Percentiles rank a stretch among this genome's conserved stretches.
phyloP scores from a whole-genome alignment of 768 basidiomycete genomes.

The Myochromella boudieri region DNA sequence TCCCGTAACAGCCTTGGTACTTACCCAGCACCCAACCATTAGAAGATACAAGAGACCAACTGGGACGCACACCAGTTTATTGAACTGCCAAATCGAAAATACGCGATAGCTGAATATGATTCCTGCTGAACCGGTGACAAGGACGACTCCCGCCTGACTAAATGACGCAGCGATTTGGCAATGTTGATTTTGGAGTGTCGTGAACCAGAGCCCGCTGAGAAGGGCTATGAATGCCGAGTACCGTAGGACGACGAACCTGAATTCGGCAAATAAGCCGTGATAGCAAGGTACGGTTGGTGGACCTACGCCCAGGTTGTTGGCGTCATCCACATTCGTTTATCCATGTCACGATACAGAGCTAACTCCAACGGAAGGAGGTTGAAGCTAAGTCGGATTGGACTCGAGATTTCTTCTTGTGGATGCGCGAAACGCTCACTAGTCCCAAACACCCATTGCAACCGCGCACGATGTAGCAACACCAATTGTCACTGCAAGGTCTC shows the following conservation, averaged over 20 bases:
- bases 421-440: conserved; percentile 12
- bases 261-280: neutral
- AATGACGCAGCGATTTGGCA: conserved; percentile 18
- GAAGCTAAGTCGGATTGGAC: neutral
- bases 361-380: neutral
- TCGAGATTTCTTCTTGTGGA: conserved; percentile 4
- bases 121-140: conserved; percentile 20
- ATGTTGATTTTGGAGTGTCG: conserved; percentile 17
- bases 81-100: conserved; percentile 18
- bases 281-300: neutral
- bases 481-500: neutral
- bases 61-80: conserved; percentile 11
- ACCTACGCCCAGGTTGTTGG: neutral
- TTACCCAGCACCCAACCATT: conserved; percentile 18
- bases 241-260: conserved; percentile 16
- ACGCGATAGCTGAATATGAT: conserved; percentile 21
- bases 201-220: conserved; percentile 14
- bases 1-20: conserved; percentile 13
- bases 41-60: conserved; percentile 10
- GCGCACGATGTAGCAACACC: conserved; percentile 11
- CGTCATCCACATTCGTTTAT: neutral
- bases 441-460: conserved; percentile 14
- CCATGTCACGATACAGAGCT: neutral
- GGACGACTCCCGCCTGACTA: conserved; percentile 18
- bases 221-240: conserved; percentile 15